Conservation (phyloP, 1,284 basidiomycete species). For the Sporisorium iseilematis-ciliati region DNA sequence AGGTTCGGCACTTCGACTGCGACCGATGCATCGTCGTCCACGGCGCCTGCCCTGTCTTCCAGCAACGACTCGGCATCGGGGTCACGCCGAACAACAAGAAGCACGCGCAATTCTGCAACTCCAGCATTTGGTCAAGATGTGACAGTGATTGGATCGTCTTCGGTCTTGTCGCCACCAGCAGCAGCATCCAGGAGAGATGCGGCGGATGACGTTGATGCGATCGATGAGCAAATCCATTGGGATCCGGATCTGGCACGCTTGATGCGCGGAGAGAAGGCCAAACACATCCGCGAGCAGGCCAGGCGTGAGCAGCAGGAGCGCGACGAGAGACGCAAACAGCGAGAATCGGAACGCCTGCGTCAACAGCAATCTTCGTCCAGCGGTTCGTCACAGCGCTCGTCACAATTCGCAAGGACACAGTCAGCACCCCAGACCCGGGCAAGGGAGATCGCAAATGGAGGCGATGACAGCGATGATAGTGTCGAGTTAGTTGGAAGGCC, state of each 20-base stretch:
- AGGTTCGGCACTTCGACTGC: slow-evolving; percentile 8
- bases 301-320: slow-evolving; percentile 36
- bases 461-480: slow-evolving; percentile 31
- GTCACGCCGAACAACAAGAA: slow-evolving; percentile 1
- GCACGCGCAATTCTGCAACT: slow-evolving; percentile 21
- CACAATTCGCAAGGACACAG: slow-evolving; percentile 11
- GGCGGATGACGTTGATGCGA: slow-evolving; percentile 8
- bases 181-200: neutral
- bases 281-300: slow-evolving; percentile 51
- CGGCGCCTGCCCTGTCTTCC: neutral
- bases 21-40: slow-evolving; percentile 1
- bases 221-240: slow-evolving; percentile 35
- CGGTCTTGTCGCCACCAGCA: neutral
- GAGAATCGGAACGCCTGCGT: slow-evolving; percentile 18
- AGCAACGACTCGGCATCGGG: neutral
- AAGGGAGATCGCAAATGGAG: neutral
- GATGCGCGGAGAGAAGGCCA: slow-evolving; percentile 49
- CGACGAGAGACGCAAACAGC: slow-evolving; percentile 22
- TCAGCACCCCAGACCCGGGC: slow-evolving; percentile 17
- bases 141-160: neutral
- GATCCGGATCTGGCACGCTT: slow-evolving; percentile 55
- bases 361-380: slow-evolving; percentile 13
- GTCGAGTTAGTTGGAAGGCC: slow-evolving; percentile 22
- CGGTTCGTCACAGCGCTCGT: slow-evolving; percentile 7
- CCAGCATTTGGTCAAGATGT: slow-evolving; percentile 23